phyloP scores from a whole-genome alignment of 768 basidiomycete species.

The Pulveroboletus sp. region DNA sequence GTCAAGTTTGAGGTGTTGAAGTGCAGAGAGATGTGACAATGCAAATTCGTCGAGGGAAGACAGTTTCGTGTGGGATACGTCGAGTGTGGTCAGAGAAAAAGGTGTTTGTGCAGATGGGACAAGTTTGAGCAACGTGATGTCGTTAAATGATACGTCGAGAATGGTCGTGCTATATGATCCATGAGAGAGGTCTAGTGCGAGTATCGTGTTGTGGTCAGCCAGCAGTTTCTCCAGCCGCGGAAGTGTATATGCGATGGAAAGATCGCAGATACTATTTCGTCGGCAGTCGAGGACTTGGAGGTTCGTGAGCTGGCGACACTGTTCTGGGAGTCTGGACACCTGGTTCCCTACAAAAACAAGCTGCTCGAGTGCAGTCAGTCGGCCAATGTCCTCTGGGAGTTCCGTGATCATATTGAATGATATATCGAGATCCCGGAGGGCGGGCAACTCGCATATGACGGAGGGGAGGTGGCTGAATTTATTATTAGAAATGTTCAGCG shows the following conservation, averaged over 20 bases:
- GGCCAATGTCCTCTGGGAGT: constrained; percentile 78
- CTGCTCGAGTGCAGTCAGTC: constrained; percentile 62
- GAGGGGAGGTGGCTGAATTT: constrained; percentile 76
- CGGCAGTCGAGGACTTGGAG: constrained; percentile 79
- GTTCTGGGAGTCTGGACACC: constrained; percentile 66
- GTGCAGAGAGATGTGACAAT: constrained; percentile 67
- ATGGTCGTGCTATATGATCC: constrained; percentile 56
- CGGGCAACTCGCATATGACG: constrained; percentile 69
- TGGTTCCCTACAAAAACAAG: constrained; percentile 87
- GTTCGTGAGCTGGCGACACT: constrained; percentile 51
- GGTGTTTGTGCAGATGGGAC: constrained; percentile 45
- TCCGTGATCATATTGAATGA: constrained; percentile 90
- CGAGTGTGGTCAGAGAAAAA: constrained; percentile 69
- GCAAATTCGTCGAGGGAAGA: constrained; percentile 76
- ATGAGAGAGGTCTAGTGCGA: constrained; percentile 75
- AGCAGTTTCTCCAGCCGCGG: constrained; percentile 65
- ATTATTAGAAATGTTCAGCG: constrained; percentile 95
- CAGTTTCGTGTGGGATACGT: constrained; percentile 86
- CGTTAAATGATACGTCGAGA: constrained; percentile 83
- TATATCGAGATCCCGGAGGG: constrained; percentile 83
- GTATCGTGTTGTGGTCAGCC: constrained; percentile 82
- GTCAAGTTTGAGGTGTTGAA: constrained; percentile 72
- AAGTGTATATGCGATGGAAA: constrained; percentile 64
- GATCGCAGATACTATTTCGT: constrained; percentile 78
- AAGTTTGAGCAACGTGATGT: constrained; percentile 77